A percentile compares a stretch with the other conserved stretches of the same genome.
Evolutionary conservation across 164 flowering plant genomes (phyloP).

Genomic region (Chloranthus sessilifolius): DNA sequence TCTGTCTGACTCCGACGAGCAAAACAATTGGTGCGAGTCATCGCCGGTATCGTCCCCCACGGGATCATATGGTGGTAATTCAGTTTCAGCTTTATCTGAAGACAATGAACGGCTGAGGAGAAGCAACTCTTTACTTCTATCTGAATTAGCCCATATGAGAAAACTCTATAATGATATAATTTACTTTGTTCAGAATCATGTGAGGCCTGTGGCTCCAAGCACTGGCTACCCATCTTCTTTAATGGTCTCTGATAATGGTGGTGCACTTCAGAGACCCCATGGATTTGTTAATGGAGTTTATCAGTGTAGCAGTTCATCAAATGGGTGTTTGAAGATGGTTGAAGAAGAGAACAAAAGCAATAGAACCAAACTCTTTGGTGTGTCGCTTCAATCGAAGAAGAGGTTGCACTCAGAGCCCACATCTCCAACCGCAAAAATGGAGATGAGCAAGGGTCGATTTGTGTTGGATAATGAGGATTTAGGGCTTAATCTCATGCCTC

Average conservation of each 20-base stretch:
- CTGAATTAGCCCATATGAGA: conserved; percentile 88
- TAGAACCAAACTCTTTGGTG: conserved; percentile 77
- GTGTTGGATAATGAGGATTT: conserved; percentile 59
- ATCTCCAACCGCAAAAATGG: conserved; percentile 17
- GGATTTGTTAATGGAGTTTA: conserved; percentile 3
- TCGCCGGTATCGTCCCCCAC: conserved; percentile 21
- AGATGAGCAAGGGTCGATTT: conserved; percentile 51
- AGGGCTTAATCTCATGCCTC: conserved; percentile 86
- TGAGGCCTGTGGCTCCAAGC: conserved; percentile 83
- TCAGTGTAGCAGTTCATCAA: conserved; percentile 25
- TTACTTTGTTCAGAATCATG: conserved; percentile 92
- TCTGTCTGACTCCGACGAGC: conserved; percentile 65
- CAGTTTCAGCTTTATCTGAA: conserved; percentile 55
- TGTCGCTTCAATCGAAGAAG: conserved; percentile 71
- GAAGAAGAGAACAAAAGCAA: conserved; percentile 25
- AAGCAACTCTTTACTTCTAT: conserved; percentile 74
- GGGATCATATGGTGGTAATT: conserved; percentile 4
- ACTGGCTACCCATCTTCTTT: conserved; percentile 40
- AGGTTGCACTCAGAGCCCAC: conserved; percentile 67
- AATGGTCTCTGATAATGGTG: conserved; percentile 21
- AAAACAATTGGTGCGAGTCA: conserved; percentile 49
- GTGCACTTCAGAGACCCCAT: no score
- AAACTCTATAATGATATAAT: conserved; percentile 93
- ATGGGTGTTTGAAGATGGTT: conserved; percentile 32
- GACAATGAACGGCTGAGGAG: conserved; percentile 83